Conservation (phyloP, 768 basidiomycete genomes). For the Boletus tomentosulus region DNA sequence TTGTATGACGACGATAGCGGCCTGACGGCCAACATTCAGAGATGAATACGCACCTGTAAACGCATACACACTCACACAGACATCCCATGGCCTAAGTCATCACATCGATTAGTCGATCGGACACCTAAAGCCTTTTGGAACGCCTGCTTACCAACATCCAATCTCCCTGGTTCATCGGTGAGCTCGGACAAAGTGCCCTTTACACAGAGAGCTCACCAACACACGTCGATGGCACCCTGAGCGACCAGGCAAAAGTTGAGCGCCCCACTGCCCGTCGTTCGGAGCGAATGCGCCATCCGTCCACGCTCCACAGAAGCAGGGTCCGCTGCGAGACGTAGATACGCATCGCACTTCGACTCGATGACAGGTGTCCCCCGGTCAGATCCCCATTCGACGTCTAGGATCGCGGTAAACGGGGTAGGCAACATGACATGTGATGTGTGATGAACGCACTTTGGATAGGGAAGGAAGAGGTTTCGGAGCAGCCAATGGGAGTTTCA, state of each 20-base stretch:
- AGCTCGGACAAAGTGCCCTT: neutral
- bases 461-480: conserved; percentile 64
- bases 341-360: conserved; percentile 59
- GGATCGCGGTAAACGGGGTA: conserved; percentile 1
- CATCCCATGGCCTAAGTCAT: conserved; percentile 68
- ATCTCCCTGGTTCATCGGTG: conserved; percentile 57
- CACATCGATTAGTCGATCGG: neutral
- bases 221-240: conserved; percentile 81
- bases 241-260: conserved; percentile 84
- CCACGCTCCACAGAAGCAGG: conserved; percentile 54
- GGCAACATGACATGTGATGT: neutral
- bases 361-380: conserved; percentile 60
- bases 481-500: conserved; percentile 60
- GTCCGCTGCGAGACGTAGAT: conserved; percentile 70
- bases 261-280: conserved; percentile 80
- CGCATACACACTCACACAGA: conserved; percentile 48
- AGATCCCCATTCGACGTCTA: conserved; percentile 86
- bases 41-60: neutral
- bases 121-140: neutral
- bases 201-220: conserved; percentile 54
- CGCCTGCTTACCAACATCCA: conserved; percentile 53
- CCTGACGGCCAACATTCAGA: conserved; percentile 32
- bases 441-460: conserved; percentile 46
- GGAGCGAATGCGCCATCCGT: conserved; percentile 78
- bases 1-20: conserved; percentile 83